These are phyloP conservation scores for Elymus sibiricus DNA, from an alignment of 176 grass and related monocot genomes.

Conservation along the genomic window DNA sequence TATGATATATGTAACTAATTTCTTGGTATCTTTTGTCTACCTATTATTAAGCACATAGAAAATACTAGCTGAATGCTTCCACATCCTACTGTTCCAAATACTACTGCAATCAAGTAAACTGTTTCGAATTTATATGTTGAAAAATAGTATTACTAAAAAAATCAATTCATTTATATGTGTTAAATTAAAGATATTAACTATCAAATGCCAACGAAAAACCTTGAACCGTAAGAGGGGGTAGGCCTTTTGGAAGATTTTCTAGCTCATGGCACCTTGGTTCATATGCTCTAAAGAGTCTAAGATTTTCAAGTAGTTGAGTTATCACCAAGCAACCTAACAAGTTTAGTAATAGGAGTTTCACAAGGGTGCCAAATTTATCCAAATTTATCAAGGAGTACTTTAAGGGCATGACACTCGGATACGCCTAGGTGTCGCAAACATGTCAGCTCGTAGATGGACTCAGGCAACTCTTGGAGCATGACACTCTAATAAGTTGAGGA, in stretches of 20 bases:
- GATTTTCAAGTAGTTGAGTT: background rate
- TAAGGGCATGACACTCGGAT: background rate
- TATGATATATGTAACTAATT: no score
- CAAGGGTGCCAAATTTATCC: no score
- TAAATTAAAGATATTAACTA: background rate
- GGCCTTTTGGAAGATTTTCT: constrained; percentile 23
- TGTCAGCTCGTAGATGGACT: no score
- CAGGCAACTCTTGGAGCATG: no score
- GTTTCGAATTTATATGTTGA: no score
- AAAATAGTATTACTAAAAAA: background rate
- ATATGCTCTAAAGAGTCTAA: background rate
- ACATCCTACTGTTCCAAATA: background rate
- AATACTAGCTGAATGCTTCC: no score
- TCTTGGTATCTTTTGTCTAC: no score
- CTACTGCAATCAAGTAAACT: background rate
- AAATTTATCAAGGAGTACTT: background rate
- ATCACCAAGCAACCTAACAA: background rate
- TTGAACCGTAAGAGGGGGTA: background rate
- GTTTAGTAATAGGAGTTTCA: background rate
- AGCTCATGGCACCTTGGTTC: no score
- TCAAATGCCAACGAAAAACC: background rate
- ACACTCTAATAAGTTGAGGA: no score
- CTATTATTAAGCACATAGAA: no score
- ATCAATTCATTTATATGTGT: background rate
- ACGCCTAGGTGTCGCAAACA: no score